phyloP scores from a whole-genome alignment of 345 rosid genomes.

The Lepidium sativum region DNA sequence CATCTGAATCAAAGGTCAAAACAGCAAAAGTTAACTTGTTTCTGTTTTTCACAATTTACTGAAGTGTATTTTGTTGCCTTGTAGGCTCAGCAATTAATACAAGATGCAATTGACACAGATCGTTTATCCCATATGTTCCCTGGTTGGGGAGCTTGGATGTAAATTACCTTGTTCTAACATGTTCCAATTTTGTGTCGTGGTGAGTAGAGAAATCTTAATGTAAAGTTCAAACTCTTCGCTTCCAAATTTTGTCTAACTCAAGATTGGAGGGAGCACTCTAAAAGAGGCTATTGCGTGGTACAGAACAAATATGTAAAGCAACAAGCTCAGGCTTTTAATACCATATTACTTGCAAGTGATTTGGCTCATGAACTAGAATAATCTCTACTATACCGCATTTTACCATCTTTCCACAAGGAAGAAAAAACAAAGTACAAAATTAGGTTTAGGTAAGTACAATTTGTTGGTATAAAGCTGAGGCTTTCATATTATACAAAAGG shows the following conservation, averaged over 20 bases:
- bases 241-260: slow-evolving; percentile 11
- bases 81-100: slow-evolving; percentile 93
- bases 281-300: not conserved
- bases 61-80: not conserved
- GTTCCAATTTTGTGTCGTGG: not conserved
- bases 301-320: not conserved
- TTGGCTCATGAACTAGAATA: not conserved
- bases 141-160: slow-evolving; percentile 98
- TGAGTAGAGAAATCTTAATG: not conserved
- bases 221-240: not conserved
- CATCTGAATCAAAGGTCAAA: not conserved
- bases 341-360: not conserved
- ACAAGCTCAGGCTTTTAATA: not conserved
- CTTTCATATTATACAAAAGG: slow-evolving; percentile 5
- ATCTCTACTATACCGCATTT: not conserved
- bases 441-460: not conserved
- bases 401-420: not conserved
- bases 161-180: not conserved
- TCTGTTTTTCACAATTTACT: not conserved
- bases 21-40: not conserved
- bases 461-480: not conserved
- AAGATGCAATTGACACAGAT: slow-evolving; percentile 83
- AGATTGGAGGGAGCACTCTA: no score
- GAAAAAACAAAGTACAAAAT: not conserved
- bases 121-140: slow-evolving; percentile 84